Percentiles rank a stretch among this genome's conserved stretches.
Conservation (phyloP, 1,284 basidiomycete species). For the Apiotrichum sp. region DNA sequence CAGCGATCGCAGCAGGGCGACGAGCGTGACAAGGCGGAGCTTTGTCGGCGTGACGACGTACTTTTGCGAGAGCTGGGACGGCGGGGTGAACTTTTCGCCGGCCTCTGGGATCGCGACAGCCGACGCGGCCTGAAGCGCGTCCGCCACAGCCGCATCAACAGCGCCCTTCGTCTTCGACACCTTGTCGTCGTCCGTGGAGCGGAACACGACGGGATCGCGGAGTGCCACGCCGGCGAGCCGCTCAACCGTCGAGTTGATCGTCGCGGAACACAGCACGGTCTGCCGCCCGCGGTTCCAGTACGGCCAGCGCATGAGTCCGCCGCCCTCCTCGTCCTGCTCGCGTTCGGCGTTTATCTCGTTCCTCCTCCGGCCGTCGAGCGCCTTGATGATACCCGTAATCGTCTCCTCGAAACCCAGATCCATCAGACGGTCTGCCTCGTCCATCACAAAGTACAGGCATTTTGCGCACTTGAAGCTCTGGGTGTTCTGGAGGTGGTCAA, state of each 20-base stretch:
- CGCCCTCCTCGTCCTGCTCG: slow-evolving; percentile 56
- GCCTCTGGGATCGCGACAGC: slow-evolving; percentile 24
- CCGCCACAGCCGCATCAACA: slow-evolving; percentile 11
- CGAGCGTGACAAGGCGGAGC: slow-evolving; percentile 79
- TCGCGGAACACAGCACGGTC: slow-evolving; percentile 93
- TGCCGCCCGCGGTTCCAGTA: slow-evolving; percentile 70
- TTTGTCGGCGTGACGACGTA: slow-evolving; percentile 90
- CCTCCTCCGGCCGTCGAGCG: slow-evolving; percentile 70
- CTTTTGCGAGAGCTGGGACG: slow-evolving; percentile 90
- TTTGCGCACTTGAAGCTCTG: slow-evolving; percentile 85
- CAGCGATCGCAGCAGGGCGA: slow-evolving; percentile 74
- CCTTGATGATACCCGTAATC: slow-evolving; percentile 73
- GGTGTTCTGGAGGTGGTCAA: slow-evolving; percentile 76
- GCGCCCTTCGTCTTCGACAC: slow-evolving; percentile 12
- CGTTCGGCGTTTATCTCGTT: slow-evolving; percentile 65
- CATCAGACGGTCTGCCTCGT: slow-evolving; percentile 89
- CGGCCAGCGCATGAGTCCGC: slow-evolving; percentile 46
- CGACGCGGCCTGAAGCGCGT: slow-evolving; percentile 24
- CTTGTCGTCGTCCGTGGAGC: slow-evolving; percentile 27
- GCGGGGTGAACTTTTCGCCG: slow-evolving; percentile 72
- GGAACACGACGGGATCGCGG: slow-evolving; percentile 50
- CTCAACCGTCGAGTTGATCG: slow-evolving; percentile 90
- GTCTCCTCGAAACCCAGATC: slow-evolving; percentile 63
- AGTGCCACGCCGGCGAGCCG: slow-evolving; percentile 81
- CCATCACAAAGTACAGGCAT: slow-evolving; percentile 90